Evolutionary conservation across 495 filamentous ascomycete species (phyloP).

Genomic region (Penicillium salamii): DNA sequence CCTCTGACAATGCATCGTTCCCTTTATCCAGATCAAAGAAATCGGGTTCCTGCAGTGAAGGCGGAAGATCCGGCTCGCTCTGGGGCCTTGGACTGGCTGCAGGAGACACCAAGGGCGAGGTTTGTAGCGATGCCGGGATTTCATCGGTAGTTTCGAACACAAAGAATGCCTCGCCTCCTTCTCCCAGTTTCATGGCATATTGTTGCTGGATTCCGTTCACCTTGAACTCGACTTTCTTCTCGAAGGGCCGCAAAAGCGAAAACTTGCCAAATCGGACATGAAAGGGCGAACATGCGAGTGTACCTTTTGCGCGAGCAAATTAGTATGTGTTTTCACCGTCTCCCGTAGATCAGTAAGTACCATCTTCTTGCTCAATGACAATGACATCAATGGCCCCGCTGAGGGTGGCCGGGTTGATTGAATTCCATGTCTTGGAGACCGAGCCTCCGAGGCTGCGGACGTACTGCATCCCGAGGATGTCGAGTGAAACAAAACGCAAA

Average conservation of each 20-base stretch:
- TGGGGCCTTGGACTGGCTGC: slow-evolving; percentile 68
- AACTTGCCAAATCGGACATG: slow-evolving; percentile 99
- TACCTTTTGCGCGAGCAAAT: slow-evolving; percentile 39
- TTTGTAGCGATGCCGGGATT: slow-evolving; percentile 87
- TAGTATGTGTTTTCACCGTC: background rate
- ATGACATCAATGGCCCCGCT: slow-evolving; percentile 99
- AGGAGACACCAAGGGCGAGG: slow-evolving; percentile 88
- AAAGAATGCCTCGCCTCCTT: slow-evolving; percentile 97
- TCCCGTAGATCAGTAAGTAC: slow-evolving; percentile 31
- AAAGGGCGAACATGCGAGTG: slow-evolving; percentile 90
- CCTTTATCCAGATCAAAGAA: slow-evolving; percentile 65
- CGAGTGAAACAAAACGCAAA: too few species aligned
- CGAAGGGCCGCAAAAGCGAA: slow-evolving; percentile 87
- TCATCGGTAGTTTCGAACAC: slow-evolving; percentile 91
- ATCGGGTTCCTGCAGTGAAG: slow-evolving; percentile 76
- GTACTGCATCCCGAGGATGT: slow-evolving; percentile 97
- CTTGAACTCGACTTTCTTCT: slow-evolving; percentile 98
- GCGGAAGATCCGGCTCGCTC: slow-evolving; percentile 51
- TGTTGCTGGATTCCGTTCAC: slow-evolving; percentile 91
- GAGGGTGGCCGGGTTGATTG: slow-evolving; percentile 95
- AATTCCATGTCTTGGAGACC: slow-evolving; percentile 98
- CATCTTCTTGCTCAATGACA: slow-evolving; percentile 96
- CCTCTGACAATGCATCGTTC: slow-evolving; percentile 23
- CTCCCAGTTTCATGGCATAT: slow-evolving; percentile 97
- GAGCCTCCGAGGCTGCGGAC: slow-evolving; percentile 93